Percentiles rank a stretch among this genome's conserved stretches.
These are phyloP conservation scores for Gastrolobium villosum DNA, from an alignment of 306 rosid species.

Conservation along the genomic window DNA sequence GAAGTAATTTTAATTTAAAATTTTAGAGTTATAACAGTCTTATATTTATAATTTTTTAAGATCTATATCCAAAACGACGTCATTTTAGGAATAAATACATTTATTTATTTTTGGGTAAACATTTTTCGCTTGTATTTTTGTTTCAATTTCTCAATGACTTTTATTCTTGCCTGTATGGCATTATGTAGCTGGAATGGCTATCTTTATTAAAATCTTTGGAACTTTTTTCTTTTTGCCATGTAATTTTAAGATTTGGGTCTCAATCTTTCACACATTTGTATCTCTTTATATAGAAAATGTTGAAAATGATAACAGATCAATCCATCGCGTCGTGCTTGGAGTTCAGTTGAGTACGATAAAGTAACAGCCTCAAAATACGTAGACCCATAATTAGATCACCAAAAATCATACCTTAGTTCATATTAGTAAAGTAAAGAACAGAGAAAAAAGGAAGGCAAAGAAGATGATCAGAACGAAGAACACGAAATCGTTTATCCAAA, in stretches of 20 bases:
- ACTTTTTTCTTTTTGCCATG: too few relatives aligned
- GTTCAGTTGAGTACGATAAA: not conserved
- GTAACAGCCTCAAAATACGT: conserved; percentile 10
- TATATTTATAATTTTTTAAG: too few relatives aligned
- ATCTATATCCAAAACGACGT: too few relatives aligned
- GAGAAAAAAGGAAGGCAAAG: not conserved
- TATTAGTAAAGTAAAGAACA: not conserved
- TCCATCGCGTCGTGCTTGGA: not conserved
- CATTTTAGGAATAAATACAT: too few relatives aligned
- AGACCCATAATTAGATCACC: not conserved
- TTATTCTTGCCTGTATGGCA: not conserved
- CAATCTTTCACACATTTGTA: not conserved
- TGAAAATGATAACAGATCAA: not conserved
- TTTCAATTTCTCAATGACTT: not conserved
- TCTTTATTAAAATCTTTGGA: too few relatives aligned
- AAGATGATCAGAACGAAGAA: not conserved
- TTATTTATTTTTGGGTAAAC: too few relatives aligned
- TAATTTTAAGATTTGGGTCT: not conserved
- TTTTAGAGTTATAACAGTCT: too few relatives aligned
- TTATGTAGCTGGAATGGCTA: not conserved
- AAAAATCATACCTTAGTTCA: not conserved
- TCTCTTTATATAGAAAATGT: not conserved
- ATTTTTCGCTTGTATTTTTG: too few relatives aligned
- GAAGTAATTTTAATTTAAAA: too few relatives aligned
- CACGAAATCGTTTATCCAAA: not conserved